Conservation (phyloP, 495 filamentous ascomycete species). For the Tuber microsphaerosporum region DNA sequence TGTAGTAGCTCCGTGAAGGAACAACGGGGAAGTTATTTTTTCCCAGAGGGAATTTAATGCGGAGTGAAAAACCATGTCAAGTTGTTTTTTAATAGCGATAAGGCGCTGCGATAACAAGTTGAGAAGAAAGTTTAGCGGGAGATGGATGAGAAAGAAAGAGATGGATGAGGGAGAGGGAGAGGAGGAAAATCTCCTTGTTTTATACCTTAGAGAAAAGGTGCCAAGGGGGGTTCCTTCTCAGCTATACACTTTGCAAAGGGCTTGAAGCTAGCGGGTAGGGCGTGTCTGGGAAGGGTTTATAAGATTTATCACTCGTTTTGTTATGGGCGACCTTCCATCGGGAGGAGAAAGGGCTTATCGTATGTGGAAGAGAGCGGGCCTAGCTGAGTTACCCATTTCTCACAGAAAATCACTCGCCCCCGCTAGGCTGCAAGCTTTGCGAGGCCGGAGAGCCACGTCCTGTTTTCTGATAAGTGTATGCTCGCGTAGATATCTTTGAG, state of each 20-base stretch:
- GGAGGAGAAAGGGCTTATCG: neutral
- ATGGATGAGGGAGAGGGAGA: neutral
- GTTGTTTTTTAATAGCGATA: neutral
- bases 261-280: neutral
- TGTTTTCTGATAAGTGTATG: neutral
- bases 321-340: neutral
- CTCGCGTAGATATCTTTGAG: too few species aligned
- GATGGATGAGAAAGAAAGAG: neutral
- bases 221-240: neutral
- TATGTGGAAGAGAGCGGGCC: neutral
- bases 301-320: neutral
- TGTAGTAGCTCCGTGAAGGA: neutral
- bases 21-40: neutral
- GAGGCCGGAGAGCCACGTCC: neutral
- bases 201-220: neutral
- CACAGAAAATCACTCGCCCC: neutral
- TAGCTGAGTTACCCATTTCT: neutral
- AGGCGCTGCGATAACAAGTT: neutral
- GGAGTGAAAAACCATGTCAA: neutral
- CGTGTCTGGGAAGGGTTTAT: neutral
- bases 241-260: too few species aligned
- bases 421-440: neutral
- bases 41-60: neutral
- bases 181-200: neutral
- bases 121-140: neutral